Base-by-base conservation (phyloP, 345 rosid species). In the Euphorbia peplus region DNA sequence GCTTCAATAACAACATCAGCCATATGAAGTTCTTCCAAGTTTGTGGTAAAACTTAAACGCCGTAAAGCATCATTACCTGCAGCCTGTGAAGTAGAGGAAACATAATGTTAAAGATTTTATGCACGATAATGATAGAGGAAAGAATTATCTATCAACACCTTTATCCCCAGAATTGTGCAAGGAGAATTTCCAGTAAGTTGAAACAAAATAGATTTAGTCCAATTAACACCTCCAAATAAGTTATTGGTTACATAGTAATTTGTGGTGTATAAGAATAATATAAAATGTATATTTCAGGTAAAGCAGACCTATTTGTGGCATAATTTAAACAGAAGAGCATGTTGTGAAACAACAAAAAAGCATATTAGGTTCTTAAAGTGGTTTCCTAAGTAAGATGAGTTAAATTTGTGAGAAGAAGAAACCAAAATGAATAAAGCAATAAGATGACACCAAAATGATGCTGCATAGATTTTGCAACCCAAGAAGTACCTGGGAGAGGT, bases 1-100 rank as follows among this genome's bases (percentile, higher is more conserved):
- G 98, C 98, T 83, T 91, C 97, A 51, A 91, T 64, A 24, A 88
- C 78, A 37, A 89, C 70, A 86, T 93, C 98, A 0, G 86, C 87
- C 1, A 76, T 77, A 22, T 37, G 54, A 53, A 93, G 74, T 21
- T 91, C 93, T 68, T 86, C 79, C 68, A 91, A 54, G 63, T 79
- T 84, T 28, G 90, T 72, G 55, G 95, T 91, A 57, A 66, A 82
- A 56, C 67, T 73, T n/a, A 93, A 68, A 58, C 82, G 89, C 61
- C 77, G 82, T 83, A 87, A 61, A 64, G 91, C 96, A 79, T 81
- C 87, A 53, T 68, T 66, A 5, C 85, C 81, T 26, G 32, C 87
- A 58, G 76, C 89, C 97, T 93, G 75, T 18, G 28, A 64, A 53
- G 32, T 35, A 53, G 66, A 75, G 24, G 60, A 37, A 14, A 66